Evolutionary conservation across 106 monocot species (phyloP).

Genomic region (Dioscorea zingiberensis): DNA sequence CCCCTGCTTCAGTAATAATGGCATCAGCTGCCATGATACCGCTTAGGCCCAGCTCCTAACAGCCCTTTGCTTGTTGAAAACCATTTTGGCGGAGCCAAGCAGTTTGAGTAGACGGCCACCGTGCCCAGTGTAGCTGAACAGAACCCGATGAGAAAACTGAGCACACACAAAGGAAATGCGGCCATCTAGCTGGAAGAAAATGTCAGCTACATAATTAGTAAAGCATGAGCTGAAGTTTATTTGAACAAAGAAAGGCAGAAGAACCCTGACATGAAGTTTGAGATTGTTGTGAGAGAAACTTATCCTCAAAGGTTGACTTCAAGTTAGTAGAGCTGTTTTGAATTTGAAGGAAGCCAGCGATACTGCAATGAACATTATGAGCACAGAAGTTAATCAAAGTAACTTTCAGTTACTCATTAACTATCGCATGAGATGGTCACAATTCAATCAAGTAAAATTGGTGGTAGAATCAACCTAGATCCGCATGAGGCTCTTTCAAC

Average conservation of each 20-base stretch:
- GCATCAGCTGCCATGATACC: conserved; percentile 99
- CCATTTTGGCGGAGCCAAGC: conserved; percentile 52
- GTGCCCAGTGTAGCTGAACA: conserved; percentile 95
- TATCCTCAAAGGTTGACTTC: conserved; percentile 78
- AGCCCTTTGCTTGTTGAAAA: conserved; percentile 98
- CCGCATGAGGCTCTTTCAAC: no score
- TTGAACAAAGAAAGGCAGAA: not conserved
- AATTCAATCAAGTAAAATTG: no score
- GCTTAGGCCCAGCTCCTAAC: conserved; percentile 92
- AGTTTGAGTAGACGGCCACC: conserved; percentile 69
- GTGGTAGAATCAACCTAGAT: no score
- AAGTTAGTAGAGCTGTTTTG: conserved; percentile 35
- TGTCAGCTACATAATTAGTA: not conserved
- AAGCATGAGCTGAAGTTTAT: not conserved
- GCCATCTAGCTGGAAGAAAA: conserved; percentile 77
- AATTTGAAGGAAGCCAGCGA: conserved; percentile 77
- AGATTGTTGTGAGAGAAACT: conserved; percentile 64
- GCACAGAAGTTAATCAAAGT: no score
- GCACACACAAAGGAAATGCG: conserved; percentile 91
- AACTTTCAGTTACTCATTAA: no score
- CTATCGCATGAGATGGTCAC: no score
- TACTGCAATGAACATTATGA: conserved; percentile 38
- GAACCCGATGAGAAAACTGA: conserved; percentile 99
- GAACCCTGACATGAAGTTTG: conserved; percentile 58
- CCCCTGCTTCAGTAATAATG: conserved; percentile 89